Evolutionary conservation across 768 basidiomycete species (phyloP), one percentile per base, ranked within the genome.

Genomic region (Leccinum broughii): DNA sequence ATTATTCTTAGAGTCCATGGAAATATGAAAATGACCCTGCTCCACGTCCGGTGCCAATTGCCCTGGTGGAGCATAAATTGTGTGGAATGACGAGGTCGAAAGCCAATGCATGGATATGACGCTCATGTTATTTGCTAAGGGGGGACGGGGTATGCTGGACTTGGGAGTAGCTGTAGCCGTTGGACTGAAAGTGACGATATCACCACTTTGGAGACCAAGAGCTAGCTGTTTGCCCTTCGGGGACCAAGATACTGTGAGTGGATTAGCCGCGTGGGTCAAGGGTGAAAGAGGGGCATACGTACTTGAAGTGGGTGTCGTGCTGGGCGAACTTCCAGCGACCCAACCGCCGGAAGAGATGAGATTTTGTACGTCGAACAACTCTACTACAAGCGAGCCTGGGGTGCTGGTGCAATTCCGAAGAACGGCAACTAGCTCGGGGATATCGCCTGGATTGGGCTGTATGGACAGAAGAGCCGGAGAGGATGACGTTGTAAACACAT

Each of bases 161-260:
- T 89, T 84, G 6, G 80, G 78, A 2, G 77, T 73, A 6, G 81
- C 74, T 10, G 83, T 83, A 57, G 84, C 83, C 11, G 77, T 77
- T 24, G 87, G 80, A 41, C 81, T 78, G 69, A 85, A 92, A 0
- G 89, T 85, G 46, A 90, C 70, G 41, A 93, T 86, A 56, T 88
- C 87, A 3, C 91, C 90, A 20, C 78, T 80, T 63, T 82, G 82
- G 15, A 92, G 74, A 24, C 88, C 92, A 51, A 93, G 82, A 1
- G 89, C 90, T 46, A 93, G 78, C 58, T 93, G 91, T 69, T 91
- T 93, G 50, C 91, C 92, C 70, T 91, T 92, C 2, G 91, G 89
- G 3, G 91, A 93, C 91, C 92, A 93, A 13, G 88, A 83, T 9
- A 88, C 92, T 93, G 58, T 50, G 55, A n/a, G 24, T 9, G 55